Percentiles rank a stretch among this genome's conserved stretches.
Conservation (phyloP, 306 rosid species). For the Rosa rugosa region DNA sequence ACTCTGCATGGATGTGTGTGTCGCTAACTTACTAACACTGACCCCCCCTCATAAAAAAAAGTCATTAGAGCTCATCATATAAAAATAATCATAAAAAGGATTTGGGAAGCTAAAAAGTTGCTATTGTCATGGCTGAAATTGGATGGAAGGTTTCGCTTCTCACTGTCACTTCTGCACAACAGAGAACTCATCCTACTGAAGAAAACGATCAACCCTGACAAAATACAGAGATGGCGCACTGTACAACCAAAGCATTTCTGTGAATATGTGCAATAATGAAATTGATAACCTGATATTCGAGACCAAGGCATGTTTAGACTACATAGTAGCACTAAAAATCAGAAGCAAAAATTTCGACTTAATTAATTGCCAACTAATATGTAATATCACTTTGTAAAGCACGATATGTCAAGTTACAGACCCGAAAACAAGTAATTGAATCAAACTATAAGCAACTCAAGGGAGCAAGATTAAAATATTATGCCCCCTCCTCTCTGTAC, state of each 20-base stretch:
- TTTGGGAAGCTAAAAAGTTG: background rate
- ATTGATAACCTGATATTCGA: background rate
- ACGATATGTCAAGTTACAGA: background rate
- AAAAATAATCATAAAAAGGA: too few relatives aligned
- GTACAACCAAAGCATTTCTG: background rate
- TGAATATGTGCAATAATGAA: background rate
- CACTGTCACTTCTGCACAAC: background rate
- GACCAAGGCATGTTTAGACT: background rate
- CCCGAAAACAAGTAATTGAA: background rate
- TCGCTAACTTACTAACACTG: too few relatives aligned
- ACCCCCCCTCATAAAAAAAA: too few relatives aligned
- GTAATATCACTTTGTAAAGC: background rate
- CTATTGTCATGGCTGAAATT: background rate
- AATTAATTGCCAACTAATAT: background rate
- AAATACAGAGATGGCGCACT: background rate
- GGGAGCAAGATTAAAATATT: conserved; percentile 22
- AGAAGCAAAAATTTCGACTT: background rate
- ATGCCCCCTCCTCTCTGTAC: conserved; percentile 24
- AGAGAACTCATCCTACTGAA: too few relatives aligned
- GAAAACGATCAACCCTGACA: background rate
- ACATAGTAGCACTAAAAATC: background rate
- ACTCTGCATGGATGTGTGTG: too few relatives aligned
- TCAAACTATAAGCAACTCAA: conserved; percentile 16
- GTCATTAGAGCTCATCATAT: too few relatives aligned
- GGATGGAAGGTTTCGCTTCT: background rate